Evolutionary conservation across 2,329 filamentous ascomycete species (phyloP), one percentile per base, ranked within the genome.

Genomic region (Tolypocladium guangdongense): DNA sequence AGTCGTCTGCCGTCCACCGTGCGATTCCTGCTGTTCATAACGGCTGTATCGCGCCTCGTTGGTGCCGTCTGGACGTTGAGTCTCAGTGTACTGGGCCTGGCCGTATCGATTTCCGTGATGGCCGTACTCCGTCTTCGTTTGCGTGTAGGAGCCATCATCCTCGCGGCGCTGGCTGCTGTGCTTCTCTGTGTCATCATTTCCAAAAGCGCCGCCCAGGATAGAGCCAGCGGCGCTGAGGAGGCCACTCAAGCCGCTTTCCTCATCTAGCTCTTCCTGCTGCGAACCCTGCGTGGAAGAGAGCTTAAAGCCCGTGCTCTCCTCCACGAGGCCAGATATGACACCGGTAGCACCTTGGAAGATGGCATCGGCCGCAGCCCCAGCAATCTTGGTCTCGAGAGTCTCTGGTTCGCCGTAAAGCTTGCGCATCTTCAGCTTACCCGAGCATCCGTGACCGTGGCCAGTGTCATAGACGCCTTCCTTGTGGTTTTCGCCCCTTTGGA

Each of bases 371-470:
- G 78, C 78, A 10, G 74, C 74, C 47, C 73, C 72, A 16, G 79
- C 78, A 58, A 83, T 81, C 61, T 76, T 75, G 63, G 80, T 80
- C 62, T 81, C 77, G 41, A 77, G 62, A 33, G 73, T 77, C 55
- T 77, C 74, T 3, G 69, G 69, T 14, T 71, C 71, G 35, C 72
- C 69, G 55, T 78, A 81, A 59, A 80, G 78, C 70, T 87, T 90
- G 57, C 84, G 82, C 80, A 95, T 87, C 58, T 84, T 80, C 12
- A 96, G 75, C 69, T 90, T 90, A 56, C 88, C 84, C 56, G 73
- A 76, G 64, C 90, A 95, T 51, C 90, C 90, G 65, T 96, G 89
- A 14, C 88, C 88, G 64, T 91, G 89, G 7, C 91, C 91, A 51
- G 81, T 84, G 68, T 96, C 90, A 18, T 90, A 72, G 12, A 92